phyloP scores from a whole-genome alignment of 306 rosid species.

The Trichosanthes cucumerina region DNA sequence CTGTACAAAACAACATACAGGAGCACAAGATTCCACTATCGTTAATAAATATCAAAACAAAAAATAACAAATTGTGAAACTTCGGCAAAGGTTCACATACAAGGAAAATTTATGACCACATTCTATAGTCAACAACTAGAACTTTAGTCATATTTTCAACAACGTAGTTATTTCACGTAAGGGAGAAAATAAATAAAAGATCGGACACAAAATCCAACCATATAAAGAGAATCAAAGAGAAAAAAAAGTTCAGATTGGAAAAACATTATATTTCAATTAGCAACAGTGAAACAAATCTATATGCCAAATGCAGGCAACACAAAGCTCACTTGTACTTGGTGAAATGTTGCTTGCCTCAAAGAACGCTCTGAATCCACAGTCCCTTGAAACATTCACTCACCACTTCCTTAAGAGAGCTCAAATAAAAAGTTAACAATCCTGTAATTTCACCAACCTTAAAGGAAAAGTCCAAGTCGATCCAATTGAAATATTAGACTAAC shows the following conservation, averaged over 20 bases:
- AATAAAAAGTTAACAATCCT: too few relatives aligned
- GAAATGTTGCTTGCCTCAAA: too few relatives aligned
- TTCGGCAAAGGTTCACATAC: not conserved
- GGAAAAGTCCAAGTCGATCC: too few relatives aligned
- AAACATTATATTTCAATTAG: not conserved
- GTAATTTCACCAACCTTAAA: too few relatives aligned
- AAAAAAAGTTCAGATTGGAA: too few relatives aligned
- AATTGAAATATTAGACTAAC: not conserved
- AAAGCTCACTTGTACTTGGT: slow-evolving; percentile 89
- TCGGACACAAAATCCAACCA: not conserved
- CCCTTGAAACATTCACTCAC: slow-evolving; percentile 84
- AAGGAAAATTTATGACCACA: not conserved
- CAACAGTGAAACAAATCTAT: slow-evolving; percentile 8
- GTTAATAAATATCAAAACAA: not conserved
- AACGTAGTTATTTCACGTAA: not conserved
- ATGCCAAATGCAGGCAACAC: slow-evolving; percentile 51
- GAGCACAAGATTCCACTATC: not conserved
- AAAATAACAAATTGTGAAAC: not conserved
- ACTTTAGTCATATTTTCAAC: not conserved
- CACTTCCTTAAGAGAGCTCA: too few relatives aligned
- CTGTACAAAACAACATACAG: slow-evolving; percentile 33
- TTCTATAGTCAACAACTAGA: not conserved
- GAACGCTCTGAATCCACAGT: slow-evolving; percentile 94
- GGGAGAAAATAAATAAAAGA: not conserved
- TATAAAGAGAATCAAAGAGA: not conserved